Evolutionary conservation across 257 asterid species (phyloP).

Genomic region (Eucommia ulmoides): DNA sequence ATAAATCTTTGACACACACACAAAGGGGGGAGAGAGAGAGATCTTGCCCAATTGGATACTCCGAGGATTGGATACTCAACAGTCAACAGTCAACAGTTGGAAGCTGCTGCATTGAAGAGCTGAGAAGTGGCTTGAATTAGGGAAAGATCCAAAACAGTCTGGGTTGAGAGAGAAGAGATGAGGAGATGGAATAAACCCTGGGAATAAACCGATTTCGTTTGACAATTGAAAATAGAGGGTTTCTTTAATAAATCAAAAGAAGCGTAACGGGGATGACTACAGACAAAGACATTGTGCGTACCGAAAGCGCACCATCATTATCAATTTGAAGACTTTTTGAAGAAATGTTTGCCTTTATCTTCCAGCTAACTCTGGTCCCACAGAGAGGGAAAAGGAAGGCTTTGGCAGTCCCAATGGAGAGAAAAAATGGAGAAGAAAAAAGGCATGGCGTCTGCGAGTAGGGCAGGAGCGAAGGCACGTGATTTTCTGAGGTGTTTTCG

Average conservation of each 20-base stretch:
- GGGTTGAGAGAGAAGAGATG: neutral
- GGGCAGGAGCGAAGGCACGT: no score
- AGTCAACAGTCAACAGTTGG: no score
- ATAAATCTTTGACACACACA: no score
- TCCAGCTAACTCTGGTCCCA: conserved; percentile 17
- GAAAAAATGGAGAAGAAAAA: neutral
- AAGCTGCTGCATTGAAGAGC: neutral
- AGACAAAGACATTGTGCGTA: neutral
- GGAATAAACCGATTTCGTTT: neutral
- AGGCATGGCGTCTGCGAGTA: neutral
- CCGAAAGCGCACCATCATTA: conserved; percentile 15
- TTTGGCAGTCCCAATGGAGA: neutral
- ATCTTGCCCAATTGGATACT: neutral
- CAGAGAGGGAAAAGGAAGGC: neutral
- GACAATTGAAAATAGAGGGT: neutral
- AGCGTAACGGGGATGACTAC: neutral
- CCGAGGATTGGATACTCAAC: neutral
- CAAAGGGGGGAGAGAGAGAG: neutral
- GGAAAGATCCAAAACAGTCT: neutral
- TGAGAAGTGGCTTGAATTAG: neutral
- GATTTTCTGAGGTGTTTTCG: no score
- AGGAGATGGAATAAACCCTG: neutral
- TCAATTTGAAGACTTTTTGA: conserved; percentile 3
- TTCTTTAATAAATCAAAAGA: neutral
- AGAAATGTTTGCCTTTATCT: conserved; percentile 5